phyloP scores from a whole-genome alignment of 768 basidiomycete species.

The Phlebiopsis flavidoalba region DNA sequence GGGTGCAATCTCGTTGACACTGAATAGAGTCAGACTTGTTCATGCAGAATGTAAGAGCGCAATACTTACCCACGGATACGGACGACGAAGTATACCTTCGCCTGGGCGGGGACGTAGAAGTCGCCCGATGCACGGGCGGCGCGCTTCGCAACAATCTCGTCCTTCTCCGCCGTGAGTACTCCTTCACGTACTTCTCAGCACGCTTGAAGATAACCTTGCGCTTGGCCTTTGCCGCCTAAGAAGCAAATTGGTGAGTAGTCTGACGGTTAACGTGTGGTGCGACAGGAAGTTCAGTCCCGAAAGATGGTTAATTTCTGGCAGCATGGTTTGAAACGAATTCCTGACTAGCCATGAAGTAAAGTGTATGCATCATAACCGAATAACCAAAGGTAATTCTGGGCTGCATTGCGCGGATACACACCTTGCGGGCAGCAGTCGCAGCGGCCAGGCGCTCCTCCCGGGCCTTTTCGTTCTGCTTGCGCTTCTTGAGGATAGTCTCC shows the following conservation, averaged over 20 bases:
- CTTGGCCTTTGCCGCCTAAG: slow-evolving; percentile 82
- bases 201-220: slow-evolving; percentile 99
- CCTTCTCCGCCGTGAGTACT: slow-evolving; percentile 91
- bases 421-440: slow-evolving; percentile 84
- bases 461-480: slow-evolving; percentile 96
- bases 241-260: background rate
- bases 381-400: slow-evolving; percentile 9
- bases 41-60: background rate
- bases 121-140: slow-evolving; percentile 88
- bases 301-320: slow-evolving; percentile 92
- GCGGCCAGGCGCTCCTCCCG: slow-evolving; percentile 89
- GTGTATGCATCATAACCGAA: slow-evolving; percentile 75
- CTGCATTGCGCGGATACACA: slow-evolving; percentile 31
- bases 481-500: slow-evolving; percentile 99
- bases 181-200: slow-evolving; percentile 96
- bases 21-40: slow-evolving; percentile 26
- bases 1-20: slow-evolving; percentile 99
- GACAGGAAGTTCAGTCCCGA: slow-evolving; percentile 67
- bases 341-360: slow-evolving; percentile 72
- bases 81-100: slow-evolving; percentile 97
- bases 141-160: slow-evolving; percentile 94
- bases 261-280: slow-evolving; percentile 11
- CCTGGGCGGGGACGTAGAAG: slow-evolving; percentile 95
- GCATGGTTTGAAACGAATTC: slow-evolving; percentile 44
- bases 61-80: slow-evolving; percentile 88